Evolutionary conservation across 306 rosid species (phyloP).

Genomic region (Cicer judaicum): DNA sequence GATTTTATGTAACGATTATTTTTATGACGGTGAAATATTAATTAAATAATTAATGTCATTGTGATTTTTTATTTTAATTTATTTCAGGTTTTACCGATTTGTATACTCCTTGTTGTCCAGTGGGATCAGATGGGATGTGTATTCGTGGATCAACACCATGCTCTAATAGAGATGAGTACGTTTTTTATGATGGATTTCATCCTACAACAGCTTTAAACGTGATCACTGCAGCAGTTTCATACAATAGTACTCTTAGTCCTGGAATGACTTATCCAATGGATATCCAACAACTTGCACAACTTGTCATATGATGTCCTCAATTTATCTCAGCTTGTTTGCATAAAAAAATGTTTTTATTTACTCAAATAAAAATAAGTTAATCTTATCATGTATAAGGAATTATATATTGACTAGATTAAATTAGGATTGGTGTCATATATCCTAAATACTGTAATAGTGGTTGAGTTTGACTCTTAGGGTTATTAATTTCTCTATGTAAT

Average conservation of each 20-base stretch:
- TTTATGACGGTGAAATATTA: no score
- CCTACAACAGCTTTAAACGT: constrained; percentile 29
- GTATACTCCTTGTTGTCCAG: constrained; percentile 41
- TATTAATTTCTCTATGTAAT: no score
- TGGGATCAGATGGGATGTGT: constrained; percentile 40
- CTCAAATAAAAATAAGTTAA: no score
- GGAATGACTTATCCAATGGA: constrained; percentile 46
- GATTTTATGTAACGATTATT: no score
- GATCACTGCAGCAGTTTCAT: neutral
- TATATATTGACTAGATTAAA: no score
- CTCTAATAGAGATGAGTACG: constrained; percentile 41
- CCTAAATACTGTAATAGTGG: no score
- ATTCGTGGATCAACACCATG: constrained; percentile 36
- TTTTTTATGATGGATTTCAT: constrained; percentile 52
- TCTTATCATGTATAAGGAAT: no score
- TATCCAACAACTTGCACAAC: neutral
- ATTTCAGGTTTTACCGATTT: constrained; percentile 47
- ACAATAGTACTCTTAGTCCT: neutral
- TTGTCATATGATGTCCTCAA: no score
- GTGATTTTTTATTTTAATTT: neutral
- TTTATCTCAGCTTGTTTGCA: no score
- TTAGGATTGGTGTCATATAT: no score
- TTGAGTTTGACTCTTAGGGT: no score
- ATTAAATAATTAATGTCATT: neutral
- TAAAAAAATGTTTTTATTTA: no score